These are phyloP conservation scores for Zygotorulaspora danielsina DNA, from an alignment of 805 yeast genomes.

Conservation along the genomic window DNA sequence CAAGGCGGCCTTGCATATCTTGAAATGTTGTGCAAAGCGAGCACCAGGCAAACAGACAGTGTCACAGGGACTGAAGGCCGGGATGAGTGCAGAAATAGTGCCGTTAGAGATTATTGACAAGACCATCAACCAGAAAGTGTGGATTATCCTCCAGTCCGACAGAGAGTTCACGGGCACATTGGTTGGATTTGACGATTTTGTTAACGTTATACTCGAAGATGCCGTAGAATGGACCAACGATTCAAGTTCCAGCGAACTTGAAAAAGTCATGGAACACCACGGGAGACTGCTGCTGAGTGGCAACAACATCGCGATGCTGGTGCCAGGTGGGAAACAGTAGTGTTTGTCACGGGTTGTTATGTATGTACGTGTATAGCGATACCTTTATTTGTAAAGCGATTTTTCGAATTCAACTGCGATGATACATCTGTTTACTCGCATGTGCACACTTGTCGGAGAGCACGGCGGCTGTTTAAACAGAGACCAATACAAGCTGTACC, in stretches of 20 bases:
- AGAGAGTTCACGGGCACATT: constrained; percentile 86
- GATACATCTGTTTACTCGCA: not conserved
- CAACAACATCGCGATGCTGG: constrained; percentile 65
- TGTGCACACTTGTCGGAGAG: not conserved
- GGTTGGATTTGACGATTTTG: constrained; percentile 92
- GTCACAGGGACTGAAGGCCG: not conserved
- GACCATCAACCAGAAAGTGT: constrained; percentile 73
- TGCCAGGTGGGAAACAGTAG: constrained; percentile 44
- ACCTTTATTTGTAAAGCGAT: not conserved
- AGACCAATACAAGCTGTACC: not conserved
- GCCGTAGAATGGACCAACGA: constrained; percentile 38
- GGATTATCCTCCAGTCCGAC: constrained; percentile 53
- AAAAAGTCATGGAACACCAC: constrained; percentile 42
- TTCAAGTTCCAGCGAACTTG: constrained; percentile 32
- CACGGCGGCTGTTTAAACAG: not conserved
- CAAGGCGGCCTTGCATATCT: too few species aligned
- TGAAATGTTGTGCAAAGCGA: too few species aligned
- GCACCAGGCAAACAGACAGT: too few species aligned
- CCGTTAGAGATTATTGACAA: constrained; percentile 88
- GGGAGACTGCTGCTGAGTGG: constrained; percentile 68
- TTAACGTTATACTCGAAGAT: constrained; percentile 81
- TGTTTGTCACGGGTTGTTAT: not conserved
- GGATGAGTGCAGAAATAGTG: constrained; percentile 33
- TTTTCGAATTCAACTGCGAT: not conserved
- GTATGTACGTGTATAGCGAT: not conserved